Conservation (phyloP, 805 yeast species). For the Pichia rugopelliculosa region DNA sequence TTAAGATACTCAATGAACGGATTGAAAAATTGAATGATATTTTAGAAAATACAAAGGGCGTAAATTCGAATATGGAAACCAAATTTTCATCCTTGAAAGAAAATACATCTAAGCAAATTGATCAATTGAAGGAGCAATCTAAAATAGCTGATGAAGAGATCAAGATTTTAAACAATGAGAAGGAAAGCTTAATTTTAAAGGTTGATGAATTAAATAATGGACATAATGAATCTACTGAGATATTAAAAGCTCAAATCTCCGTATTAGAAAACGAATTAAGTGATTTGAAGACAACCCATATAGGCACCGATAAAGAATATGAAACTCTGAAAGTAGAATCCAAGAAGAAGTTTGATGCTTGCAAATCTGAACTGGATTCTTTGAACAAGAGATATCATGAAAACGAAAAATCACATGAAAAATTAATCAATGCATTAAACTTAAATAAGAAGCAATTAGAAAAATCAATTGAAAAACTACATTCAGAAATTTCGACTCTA, state of each 20-base stretch:
- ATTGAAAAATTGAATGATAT: conserved; percentile 1
- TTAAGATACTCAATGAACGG: background rate
- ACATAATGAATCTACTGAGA: background rate
- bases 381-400: background rate
- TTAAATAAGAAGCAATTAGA: background rate
- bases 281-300: background rate
- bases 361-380: background rate
- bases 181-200: background rate
- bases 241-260: background rate
- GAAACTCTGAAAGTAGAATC: background rate
- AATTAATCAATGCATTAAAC: background rate
- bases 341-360: background rate
- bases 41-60: background rate
- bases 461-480: background rate
- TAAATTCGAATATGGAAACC: conserved; percentile 1
- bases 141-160: background rate
- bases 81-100: background rate
- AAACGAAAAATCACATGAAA: background rate
- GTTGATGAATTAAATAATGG: background rate
- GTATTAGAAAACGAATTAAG: background rate
- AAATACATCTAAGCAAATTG: background rate
- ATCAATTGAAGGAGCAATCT: background rate
- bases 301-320: background rate
- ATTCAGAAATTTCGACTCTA: background rate
- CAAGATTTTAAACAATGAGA: background rate